These are phyloP conservation scores for Pugionium dolabratum DNA, from an alignment of 345 rosid genomes.

Conservation along the genomic window DNA sequence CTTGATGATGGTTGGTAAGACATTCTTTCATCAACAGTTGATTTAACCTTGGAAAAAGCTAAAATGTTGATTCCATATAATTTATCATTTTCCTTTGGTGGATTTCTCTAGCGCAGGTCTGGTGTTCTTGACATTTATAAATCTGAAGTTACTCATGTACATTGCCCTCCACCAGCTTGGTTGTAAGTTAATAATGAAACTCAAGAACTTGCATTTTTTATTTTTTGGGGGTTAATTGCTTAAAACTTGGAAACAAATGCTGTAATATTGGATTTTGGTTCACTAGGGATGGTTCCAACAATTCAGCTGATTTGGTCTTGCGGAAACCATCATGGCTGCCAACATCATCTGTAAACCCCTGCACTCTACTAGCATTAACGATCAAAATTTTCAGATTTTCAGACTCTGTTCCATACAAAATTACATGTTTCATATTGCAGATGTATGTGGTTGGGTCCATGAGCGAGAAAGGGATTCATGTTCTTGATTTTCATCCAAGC, in stretches of 20 bases:
- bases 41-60: not conserved
- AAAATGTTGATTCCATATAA: slow-evolving; percentile 2
- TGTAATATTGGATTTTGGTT: slow-evolving; percentile 31
- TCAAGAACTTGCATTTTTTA: not conserved
- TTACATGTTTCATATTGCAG: slow-evolving; percentile 43
- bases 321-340: slow-evolving; percentile 90
- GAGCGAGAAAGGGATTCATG: slow-evolving; percentile 73
- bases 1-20: slow-evolving; percentile 95
- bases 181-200: slow-evolving; percentile 62
- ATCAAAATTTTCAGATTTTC: not conserved
- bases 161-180: slow-evolving; percentile 99
- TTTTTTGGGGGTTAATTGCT: not conserved
- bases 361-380: not conserved
- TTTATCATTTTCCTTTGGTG: slow-evolving; percentile 14
- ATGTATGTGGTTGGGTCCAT: slow-evolving; percentile 78
- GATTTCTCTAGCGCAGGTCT: slow-evolving; percentile 58
- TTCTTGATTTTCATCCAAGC: slow-evolving; percentile 88
- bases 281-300: slow-evolving; percentile 54
- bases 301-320: slow-evolving; percentile 47
- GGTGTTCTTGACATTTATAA: slow-evolving; percentile 76
- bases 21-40: slow-evolving; percentile 20
- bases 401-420: not conserved
- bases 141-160: slow-evolving; percentile 74
- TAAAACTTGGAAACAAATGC: not conserved
- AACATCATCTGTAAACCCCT: slow-evolving; percentile 66